Conservation (phyloP, 1,284 basidiomycete species). For the Malassezia psittaci region DNA sequence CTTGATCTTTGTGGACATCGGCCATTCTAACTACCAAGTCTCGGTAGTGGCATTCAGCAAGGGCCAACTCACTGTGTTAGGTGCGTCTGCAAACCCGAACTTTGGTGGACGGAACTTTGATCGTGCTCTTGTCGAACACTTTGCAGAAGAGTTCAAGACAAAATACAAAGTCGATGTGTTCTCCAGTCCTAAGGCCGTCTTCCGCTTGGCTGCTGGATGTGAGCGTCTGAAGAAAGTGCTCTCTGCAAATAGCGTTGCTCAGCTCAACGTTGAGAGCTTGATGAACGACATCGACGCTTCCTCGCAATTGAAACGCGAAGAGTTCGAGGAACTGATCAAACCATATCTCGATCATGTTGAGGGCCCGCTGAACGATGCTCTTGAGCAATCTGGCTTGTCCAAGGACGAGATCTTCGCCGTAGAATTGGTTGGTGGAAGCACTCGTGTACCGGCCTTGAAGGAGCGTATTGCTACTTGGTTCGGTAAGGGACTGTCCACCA, state of each 20-base stretch:
- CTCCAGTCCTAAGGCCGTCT: constrained; percentile 45
- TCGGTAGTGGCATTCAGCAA: constrained; percentile 46
- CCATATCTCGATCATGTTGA: constrained; percentile 37
- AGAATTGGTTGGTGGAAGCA: constrained; percentile 45
- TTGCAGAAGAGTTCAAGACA: constrained; percentile 45
- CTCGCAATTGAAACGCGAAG: constrained; percentile 46
- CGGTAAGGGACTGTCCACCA: constrained; percentile 38
- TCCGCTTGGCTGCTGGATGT: constrained; percentile 44
- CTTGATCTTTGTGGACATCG: constrained; percentile 47
- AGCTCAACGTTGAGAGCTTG: constrained; percentile 45
- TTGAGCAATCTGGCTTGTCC: constrained; percentile 39
- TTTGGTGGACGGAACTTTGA: constrained; percentile 48
- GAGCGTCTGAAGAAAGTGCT: constrained; percentile 48
- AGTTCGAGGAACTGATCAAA: constrained; percentile 42
- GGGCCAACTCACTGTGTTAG: constrained; percentile 45
- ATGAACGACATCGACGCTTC: constrained; percentile 47
- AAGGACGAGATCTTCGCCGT: constrained; percentile 44
- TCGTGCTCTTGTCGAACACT: constrained; percentile 44
- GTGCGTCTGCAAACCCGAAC: constrained; percentile 43
- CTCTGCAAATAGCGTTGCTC: constrained; percentile 44
- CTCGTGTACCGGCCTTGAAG: constrained; percentile 44
- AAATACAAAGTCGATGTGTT: constrained; percentile 48
- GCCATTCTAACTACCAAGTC: constrained; percentile 47
- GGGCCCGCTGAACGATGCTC: constrained; percentile 35
- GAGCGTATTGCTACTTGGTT: constrained; percentile 39